Percentiles rank a stretch among this genome's conserved stretches.
These are phyloP conservation scores for Mangifera indica DNA, from an alignment of 345 rosid genomes.

Conservation along the genomic window DNA sequence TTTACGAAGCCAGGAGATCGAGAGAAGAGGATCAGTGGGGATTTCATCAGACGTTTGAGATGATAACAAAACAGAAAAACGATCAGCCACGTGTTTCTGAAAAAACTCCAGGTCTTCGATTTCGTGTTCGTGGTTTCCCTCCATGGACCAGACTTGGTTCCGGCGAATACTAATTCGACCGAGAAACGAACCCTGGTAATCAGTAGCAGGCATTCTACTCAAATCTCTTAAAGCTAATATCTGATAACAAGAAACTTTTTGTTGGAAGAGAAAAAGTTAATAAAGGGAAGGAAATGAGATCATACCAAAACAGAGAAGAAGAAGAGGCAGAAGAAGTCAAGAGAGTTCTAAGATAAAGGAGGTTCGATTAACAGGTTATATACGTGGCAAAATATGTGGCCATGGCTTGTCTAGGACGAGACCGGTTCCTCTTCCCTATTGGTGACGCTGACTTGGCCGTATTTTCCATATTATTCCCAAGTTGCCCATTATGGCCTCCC, in stretches of 20 bases:
- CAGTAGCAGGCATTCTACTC: constrained; percentile 55
- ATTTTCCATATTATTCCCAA: not conserved
- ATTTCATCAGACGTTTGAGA: constrained; percentile 32
- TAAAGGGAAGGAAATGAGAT: not conserved
- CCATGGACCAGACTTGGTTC: constrained; percentile 82
- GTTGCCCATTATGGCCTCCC: constrained; percentile 1
- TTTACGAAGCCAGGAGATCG: constrained; percentile 78
- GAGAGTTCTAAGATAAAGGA: constrained; percentile 13
- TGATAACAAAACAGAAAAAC: constrained; percentile 60
- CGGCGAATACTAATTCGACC: constrained; percentile 88
- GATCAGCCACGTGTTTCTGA: constrained; percentile 77
- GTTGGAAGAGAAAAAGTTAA: not conserved
- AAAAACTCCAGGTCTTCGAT: constrained; percentile 78
- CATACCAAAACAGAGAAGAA: not conserved
- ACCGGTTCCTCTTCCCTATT: constrained; percentile 30
- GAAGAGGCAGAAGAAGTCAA: not conserved
- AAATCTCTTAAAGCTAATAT: not conserved
- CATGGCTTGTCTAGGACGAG: constrained; percentile 34
- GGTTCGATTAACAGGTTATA: constrained; percentile 19
- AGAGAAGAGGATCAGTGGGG: constrained; percentile 48
- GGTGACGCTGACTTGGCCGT: constrained; percentile 27
- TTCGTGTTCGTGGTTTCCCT: constrained; percentile 72
- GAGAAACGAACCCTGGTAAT: constrained; percentile 69
- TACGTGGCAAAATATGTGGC: constrained; percentile 20
- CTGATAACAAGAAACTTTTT: not conserved